These are phyloP conservation scores for Paragyromitra xinjiangensis DNA, from an alignment of 495 filamentous ascomycete genomes.

Conservation along the genomic window DNA sequence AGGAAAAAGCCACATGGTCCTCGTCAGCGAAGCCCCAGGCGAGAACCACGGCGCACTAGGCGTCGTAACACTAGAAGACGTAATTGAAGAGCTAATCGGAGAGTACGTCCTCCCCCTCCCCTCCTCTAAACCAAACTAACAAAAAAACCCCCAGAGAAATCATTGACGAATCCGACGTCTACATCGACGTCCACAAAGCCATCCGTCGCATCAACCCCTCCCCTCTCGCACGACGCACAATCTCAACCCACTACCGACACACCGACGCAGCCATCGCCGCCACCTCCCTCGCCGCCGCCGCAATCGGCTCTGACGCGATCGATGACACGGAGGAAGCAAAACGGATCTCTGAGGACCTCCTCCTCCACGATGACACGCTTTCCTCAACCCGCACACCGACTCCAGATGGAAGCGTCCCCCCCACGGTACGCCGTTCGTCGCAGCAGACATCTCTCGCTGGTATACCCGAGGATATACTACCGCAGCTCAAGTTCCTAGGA, in stretches of 20 bases:
- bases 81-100: slow-evolving; percentile 97
- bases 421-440: slow-evolving; percentile 64
- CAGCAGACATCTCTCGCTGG: slow-evolving; percentile 61
- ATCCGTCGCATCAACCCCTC: slow-evolving; percentile 81
- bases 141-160: slow-evolving; percentile 60
- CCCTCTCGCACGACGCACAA: slow-evolving; percentile 59
- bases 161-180: slow-evolving; percentile 92
- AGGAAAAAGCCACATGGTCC: slow-evolving; percentile 98
- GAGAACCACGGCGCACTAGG: slow-evolving; percentile 88
- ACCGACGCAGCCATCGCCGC: slow-evolving; percentile 64
- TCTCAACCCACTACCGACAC: slow-evolving; percentile 55
- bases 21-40: slow-evolving; percentile 89
- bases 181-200: slow-evolving; percentile 95
- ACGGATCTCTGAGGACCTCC: slow-evolving; percentile 28
- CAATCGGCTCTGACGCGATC: slow-evolving; percentile 43
- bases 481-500: slow-evolving; percentile 89
- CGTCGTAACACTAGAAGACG: slow-evolving; percentile 95
- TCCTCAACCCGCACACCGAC: slow-evolving; percentile 41
- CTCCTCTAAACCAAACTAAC: slow-evolving; percentile 13
- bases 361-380: slow-evolving; percentile 36
- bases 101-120: slow-evolving; percentile 70
- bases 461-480: slow-evolving; percentile 72
- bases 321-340: slow-evolving; percentile 15
- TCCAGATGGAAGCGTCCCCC: slow-evolving; percentile 62
- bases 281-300: slow-evolving; percentile 68